phyloP scores from a whole-genome alignment of 352 stramenopile genomes.

The Phytophthora litchii region DNA sequence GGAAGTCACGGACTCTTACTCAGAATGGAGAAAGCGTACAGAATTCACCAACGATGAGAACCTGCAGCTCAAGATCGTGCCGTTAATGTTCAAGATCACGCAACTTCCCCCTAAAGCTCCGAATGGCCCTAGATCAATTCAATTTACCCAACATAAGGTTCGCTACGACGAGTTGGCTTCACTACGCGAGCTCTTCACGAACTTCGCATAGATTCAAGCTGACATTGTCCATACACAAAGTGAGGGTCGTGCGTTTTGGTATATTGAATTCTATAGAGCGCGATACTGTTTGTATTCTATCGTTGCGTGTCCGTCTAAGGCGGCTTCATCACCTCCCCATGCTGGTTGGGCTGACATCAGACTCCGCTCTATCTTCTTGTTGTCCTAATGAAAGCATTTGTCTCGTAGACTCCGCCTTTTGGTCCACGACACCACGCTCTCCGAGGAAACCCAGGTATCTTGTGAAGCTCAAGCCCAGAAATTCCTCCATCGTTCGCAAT shows the following conservation, averaged over 20 bases:
- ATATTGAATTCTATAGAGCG: constrained; percentile 33
- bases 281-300: constrained; percentile 27
- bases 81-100: constrained; percentile 52
- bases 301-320: constrained; percentile 7
- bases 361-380: constrained; percentile 21
- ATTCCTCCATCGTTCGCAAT: constrained; percentile 70
- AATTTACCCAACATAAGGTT: constrained; percentile 52
- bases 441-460: constrained; percentile 68
- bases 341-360: constrained; percentile 10
- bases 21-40: constrained; percentile 66
- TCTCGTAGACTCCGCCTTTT: constrained; percentile 21
- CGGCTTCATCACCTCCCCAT: constrained; percentile 12
- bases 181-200: constrained; percentile 45
- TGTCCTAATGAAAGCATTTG: constrained; percentile 16
- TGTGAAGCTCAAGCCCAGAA: constrained; percentile 71
- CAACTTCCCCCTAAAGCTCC: constrained; percentile 11
- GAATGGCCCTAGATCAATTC: constrained; percentile 32
- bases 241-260: constrained; percentile 8
- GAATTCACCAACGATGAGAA: constrained; percentile 61
- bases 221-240: constrained; percentile 4
- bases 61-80: constrained; percentile 57
- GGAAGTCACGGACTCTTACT: constrained; percentile 66
- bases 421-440: constrained; percentile 62
- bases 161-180: constrained; percentile 56
- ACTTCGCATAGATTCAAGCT: constrained; percentile 29